Percentiles rank a stretch among this genome's conserved stretches.
Conservation (phyloP, 2,329 filamentous ascomycete genomes). For the Exophiala xenobiotica region DNA sequence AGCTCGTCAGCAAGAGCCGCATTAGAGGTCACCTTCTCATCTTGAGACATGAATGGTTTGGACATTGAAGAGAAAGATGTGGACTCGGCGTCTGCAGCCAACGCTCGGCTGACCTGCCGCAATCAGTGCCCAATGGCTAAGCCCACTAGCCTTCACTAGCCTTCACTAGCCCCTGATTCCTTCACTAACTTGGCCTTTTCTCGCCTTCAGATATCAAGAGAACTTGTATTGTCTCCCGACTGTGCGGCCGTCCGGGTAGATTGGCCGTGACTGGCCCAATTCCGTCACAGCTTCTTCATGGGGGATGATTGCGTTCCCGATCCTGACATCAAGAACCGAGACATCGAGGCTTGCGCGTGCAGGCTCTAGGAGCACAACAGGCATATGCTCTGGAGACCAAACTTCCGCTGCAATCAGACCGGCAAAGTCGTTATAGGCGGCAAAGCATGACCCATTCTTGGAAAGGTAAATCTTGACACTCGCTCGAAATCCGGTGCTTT, state of each 20-base stretch:
- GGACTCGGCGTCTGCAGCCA: background rate
- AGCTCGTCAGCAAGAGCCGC: slow-evolving; percentile 49
- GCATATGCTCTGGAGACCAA: background rate
- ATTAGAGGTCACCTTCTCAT: slow-evolving; percentile 22
- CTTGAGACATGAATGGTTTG: slow-evolving; percentile 3
- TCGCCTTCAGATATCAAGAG: too few relatives aligned
- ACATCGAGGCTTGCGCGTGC: too few relatives aligned
- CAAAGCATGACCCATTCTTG: slow-evolving; percentile 8
- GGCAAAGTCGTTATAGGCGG: slow-evolving; percentile 6
- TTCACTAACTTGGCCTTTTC: too few relatives aligned
- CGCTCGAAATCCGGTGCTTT: slow-evolving; percentile 19
- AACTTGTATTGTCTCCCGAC: too few relatives aligned
- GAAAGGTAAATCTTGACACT: slow-evolving; percentile 19
- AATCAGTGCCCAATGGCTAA: background rate
- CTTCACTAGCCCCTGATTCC: background rate
- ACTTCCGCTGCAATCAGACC: background rate
- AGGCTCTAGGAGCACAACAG: too few relatives aligned
- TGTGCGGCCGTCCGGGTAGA: background rate
- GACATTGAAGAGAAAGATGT: too few relatives aligned
- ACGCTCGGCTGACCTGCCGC: background rate
- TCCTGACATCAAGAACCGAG: too few relatives aligned
- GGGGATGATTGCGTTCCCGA: too few relatives aligned
- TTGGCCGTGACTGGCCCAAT: background rate
- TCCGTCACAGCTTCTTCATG: too few relatives aligned
- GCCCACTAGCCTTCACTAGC: background rate